Evolutionary conservation across 495 filamentous ascomycete species (phyloP).

Genomic region (Aspergillus leporis): DNA sequence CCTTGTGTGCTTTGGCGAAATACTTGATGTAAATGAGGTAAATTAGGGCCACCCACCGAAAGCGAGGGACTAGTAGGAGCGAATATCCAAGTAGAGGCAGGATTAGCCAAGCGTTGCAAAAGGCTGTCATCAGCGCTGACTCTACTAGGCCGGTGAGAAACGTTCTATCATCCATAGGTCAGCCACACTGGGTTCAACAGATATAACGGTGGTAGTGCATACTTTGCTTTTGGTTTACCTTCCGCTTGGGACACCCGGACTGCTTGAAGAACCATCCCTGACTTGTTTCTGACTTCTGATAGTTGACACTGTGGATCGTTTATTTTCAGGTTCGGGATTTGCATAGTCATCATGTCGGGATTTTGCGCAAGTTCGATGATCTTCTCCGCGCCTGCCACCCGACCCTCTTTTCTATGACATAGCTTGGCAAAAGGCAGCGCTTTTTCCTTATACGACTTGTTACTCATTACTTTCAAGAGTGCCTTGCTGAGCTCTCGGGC

Average conservation of each 20-base stretch:
- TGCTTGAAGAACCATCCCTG: constrained; percentile 18
- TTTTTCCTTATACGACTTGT: constrained; percentile 24
- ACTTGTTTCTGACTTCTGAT: constrained; percentile 13
- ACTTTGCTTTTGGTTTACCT: constrained; percentile 14
- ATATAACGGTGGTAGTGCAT: not conserved
- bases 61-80: constrained; percentile 21
- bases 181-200: not conserved
- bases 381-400: constrained; percentile 20
- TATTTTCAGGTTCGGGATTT: constrained; percentile 13
- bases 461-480: constrained; percentile 29
- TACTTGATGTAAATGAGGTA: constrained; percentile 75
- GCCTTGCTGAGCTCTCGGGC: constrained; percentile 33
- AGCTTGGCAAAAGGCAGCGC: constrained; percentile 18
- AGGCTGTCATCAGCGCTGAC: constrained; percentile 14
- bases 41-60: constrained; percentile 45
- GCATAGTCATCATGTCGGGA: constrained; percentile 23
- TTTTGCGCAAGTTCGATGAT: constrained; percentile 24
- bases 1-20: constrained; percentile 63
- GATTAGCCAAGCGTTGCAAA: constrained; percentile 25
- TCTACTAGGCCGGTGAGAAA: constrained; percentile 10
- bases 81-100: constrained; percentile 23
- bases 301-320: constrained; percentile 12
- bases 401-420: constrained; percentile 24
- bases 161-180: constrained; percentile 10
- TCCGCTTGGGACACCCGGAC: constrained; percentile 2